Percentiles rank a stretch among this genome's conserved stretches.
These are phyloP conservation scores for Kodamaea restingae DNA, from an alignment of 805 yeast genomes.

Conservation along the genomic window DNA sequence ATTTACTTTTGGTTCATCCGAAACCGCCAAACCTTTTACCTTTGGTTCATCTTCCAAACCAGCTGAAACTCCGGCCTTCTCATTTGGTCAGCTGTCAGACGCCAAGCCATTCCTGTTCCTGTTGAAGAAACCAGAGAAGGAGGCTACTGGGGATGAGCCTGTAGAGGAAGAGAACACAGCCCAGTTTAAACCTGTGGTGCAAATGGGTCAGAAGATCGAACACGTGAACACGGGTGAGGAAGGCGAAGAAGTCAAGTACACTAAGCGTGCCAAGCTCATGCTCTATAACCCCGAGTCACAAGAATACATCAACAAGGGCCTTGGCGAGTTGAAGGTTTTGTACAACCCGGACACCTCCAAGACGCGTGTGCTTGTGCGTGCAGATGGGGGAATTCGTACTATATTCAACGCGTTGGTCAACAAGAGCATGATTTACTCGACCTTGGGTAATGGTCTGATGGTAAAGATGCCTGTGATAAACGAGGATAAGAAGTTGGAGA, in stretches of 20 bases:
- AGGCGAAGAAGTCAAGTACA: slow-evolving; percentile 59
- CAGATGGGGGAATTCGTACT: slow-evolving; percentile 84
- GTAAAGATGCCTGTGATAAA: slow-evolving; percentile 65
- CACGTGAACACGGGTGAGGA: slow-evolving; percentile 73
- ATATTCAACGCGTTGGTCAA: slow-evolving; percentile 64
- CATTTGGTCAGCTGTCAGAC: slow-evolving; percentile 1
- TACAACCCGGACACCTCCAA: slow-evolving; percentile 57
- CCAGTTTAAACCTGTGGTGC: slow-evolving; percentile 40
- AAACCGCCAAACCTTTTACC: too few species aligned
- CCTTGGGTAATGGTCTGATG: slow-evolving; percentile 60
- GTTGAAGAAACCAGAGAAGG: slow-evolving; percentile 7
- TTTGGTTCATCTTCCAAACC: too few species aligned
- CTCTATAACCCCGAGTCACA: slow-evolving; percentile 48
- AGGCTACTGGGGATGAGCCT: slow-evolving; percentile 23
- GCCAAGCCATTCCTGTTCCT: slow-evolving; percentile 9
- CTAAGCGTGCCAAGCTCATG: slow-evolving; percentile 70
- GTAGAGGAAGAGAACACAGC: slow-evolving; percentile 46
- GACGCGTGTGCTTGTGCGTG: slow-evolving; percentile 70
- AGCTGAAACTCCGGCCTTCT: not conserved
- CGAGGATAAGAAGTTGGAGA: slow-evolving; percentile 49
- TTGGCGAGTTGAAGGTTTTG: slow-evolving; percentile 78
- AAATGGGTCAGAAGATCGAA: slow-evolving; percentile 44
- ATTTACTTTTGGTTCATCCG: slow-evolving; percentile 13
- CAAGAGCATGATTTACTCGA: slow-evolving; percentile 54
- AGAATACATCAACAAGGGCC: slow-evolving; percentile 63